Evolutionary conservation across 441 rosid species (phyloP).

Genomic region (Populus hybrid): DNA sequence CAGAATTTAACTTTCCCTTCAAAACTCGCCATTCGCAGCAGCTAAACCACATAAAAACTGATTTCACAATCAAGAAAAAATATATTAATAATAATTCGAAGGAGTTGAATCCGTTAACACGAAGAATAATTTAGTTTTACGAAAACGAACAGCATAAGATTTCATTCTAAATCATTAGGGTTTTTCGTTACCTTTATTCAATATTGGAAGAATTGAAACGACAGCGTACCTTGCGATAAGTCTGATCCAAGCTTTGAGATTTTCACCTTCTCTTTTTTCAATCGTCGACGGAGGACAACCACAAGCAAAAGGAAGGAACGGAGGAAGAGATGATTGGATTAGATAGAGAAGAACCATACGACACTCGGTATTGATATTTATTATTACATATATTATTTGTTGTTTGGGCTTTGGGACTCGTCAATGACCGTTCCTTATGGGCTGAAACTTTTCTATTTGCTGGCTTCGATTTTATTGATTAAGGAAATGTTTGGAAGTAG

Average conservation of each 20-base stretch:
- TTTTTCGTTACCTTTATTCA: not conserved
- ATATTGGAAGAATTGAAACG: not conserved
- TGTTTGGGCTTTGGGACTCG: too few species aligned
- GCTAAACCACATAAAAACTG: not conserved
- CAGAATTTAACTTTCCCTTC: slow-evolving; percentile 42
- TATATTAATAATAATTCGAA: too few species aligned
- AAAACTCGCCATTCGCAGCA: slow-evolving; percentile 41
- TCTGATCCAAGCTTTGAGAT: not conserved
- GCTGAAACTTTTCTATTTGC: too few species aligned
- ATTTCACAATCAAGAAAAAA: not conserved
- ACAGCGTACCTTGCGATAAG: not conserved
- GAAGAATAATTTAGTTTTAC: not conserved
- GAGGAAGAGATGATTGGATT: not conserved
- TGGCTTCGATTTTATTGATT: too few species aligned
- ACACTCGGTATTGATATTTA: not conserved
- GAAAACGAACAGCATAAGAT: not conserved
- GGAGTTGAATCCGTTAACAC: not conserved
- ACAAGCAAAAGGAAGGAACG: not conserved
- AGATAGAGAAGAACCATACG: not conserved
- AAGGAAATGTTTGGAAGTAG: too few species aligned
- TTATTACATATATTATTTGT: too few species aligned
- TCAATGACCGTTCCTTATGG: too few species aligned
- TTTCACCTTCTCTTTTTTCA: not conserved
- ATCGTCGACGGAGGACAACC: not conserved
- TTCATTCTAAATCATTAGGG: not conserved